Base-by-base conservation (phyloP, 2,329 filamentous ascomycete species). In the Fusarium austroafricanum region DNA sequence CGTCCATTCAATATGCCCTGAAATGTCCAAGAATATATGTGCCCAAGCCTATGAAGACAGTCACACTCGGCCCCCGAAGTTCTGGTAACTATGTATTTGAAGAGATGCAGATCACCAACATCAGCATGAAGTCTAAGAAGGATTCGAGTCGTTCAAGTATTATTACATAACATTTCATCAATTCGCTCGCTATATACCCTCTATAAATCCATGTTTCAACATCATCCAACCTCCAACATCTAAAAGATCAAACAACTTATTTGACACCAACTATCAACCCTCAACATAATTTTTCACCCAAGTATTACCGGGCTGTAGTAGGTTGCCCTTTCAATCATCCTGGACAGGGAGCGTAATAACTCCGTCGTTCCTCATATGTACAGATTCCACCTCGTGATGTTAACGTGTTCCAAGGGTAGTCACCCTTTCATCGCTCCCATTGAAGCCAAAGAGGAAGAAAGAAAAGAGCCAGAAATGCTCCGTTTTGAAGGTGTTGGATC, bases 381-480 rank as follows among this genome's bases (percentile, higher is more conserved):
- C 71, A 73, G 39, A 46, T 71, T 72, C 68, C 70, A 56, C 61
- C 68, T 75, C 73, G 42, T 75, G 39, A 72, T 73, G 70, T 71
- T 56, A 70, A 57, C 66, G 58, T 71, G 53, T 61, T 55, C 51
- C 55, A 60, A 49, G 33, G 44, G 31, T 15, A 42, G 31, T 31
- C 37, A 44, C 51, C 61, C 29, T 47, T 14, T 55, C 33, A n/a
- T 61, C 59, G 52, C 49, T 64, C 53, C 54, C 57, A 54, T 68
- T 38, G 18, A 43, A 45, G 20, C 33, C 21, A 23, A n/a, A 21
- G n/a, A 21, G 31, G 18, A 69, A 52, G 37, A 45, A 29, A 53
- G 44, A 37, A 46, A 49, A 45, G 20, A 49, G 45, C 40, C 55
- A 55, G 33, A 37, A 57, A 52, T 45, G 47, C 43, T 54, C 58